Evolutionary conservation across 1,284 basidiomycete genomes (phyloP), one percentile per base, ranked within the genome.

Genomic region (Apiotrichum brassicae): DNA sequence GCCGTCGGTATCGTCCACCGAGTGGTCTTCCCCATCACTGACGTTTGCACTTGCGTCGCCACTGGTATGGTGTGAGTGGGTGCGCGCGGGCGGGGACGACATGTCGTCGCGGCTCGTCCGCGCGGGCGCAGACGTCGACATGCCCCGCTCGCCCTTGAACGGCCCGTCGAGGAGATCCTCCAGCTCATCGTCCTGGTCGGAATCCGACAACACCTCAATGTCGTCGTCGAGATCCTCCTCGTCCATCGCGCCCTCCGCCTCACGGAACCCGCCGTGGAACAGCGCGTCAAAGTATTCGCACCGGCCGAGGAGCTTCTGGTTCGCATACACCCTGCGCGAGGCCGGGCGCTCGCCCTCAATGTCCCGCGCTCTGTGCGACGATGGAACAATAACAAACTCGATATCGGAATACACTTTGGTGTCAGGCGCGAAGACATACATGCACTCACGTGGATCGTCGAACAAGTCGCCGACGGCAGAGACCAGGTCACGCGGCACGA

Each of bases 341-440:
- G 48, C 40, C 42, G 46, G 35, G 5, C 39, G 48, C 13, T 36
- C 39, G 39, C 46, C 24, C 39, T 14, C 41, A 7, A 32, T 11
- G n/a, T 22, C 12, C 9, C 35, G 26, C 22, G 22, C 19, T n/a
- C 26, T 22, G 28, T 28, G 43, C 16, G 37, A 53, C 6, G 54
- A 51, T 6, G 52, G 34, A 0, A 84, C 83, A 19, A 89, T 71
- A 20, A 87, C 72, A 58, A 90, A 90, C 66, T 85, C 83, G 25
- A 89, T 79, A 63, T 90, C 87, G 5, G 85, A 87, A 63, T 90
- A 90, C 13, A 81, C 70, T 36, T 83, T 33, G 28, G 6, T 32
- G 16, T 44, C 24, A 26, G n/a, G n/a, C n/a, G n/a, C n/a, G n/a
- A n/a, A n/a, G n/a, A n/a, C n/a, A n/a, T n/a, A n/a, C n/a, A n/a